These are phyloP conservation scores for Alternaria conjuncta DNA, from an alignment of 2,329 filamentous ascomycete genomes.

Conservation along the genomic window DNA sequence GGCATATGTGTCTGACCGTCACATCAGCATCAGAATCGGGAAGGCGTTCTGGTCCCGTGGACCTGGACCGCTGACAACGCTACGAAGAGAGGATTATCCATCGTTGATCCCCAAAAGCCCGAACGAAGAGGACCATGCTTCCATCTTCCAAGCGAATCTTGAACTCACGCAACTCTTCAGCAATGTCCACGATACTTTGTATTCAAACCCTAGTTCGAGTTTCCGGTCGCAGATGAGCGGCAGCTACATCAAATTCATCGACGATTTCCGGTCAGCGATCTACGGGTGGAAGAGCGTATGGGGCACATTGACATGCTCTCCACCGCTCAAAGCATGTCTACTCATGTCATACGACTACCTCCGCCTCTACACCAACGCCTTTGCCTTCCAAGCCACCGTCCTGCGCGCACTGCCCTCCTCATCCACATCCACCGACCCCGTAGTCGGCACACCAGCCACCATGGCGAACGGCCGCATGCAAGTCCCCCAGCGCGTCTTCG, in stretches of 20 bases:
- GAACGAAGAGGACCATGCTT: conserved; percentile 70
- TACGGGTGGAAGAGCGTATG: conserved; percentile 74
- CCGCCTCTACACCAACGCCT: conserved; percentile 75
- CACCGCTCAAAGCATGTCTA: conserved; percentile 70
- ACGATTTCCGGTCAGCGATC: conserved; percentile 73
- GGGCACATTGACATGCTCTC: conserved; percentile 70
- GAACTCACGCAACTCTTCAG: conserved; percentile 75
- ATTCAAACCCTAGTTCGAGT: conserved; percentile 72
- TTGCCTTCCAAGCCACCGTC: conserved; percentile 75
- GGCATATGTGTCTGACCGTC: conserved; percentile 44
- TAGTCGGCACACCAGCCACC: background rate
- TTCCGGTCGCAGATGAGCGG: conserved; percentile 74
- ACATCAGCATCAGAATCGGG: conserved; percentile 72
- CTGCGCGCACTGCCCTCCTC: conserved; percentile 51
- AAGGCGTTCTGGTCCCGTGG: conserved; percentile 77
- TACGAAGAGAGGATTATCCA: conserved; percentile 71
- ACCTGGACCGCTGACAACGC: conserved; percentile 69
- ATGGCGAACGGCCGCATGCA: conserved; percentile 33
- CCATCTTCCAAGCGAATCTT: conserved; percentile 73
- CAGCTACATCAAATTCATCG: conserved; percentile 76
- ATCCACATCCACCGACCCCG: conserved; percentile 15
- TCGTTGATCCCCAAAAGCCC: conserved; percentile 65
- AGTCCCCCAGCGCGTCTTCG: conserved; percentile 53
- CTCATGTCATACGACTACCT: conserved; percentile 76
- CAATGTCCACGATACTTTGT: conserved; percentile 76